Percentiles rank a stretch among this genome's conserved stretches.
Conservation (phyloP, 495 filamentous ascomycete species). For the Penicillium angulare region DNA sequence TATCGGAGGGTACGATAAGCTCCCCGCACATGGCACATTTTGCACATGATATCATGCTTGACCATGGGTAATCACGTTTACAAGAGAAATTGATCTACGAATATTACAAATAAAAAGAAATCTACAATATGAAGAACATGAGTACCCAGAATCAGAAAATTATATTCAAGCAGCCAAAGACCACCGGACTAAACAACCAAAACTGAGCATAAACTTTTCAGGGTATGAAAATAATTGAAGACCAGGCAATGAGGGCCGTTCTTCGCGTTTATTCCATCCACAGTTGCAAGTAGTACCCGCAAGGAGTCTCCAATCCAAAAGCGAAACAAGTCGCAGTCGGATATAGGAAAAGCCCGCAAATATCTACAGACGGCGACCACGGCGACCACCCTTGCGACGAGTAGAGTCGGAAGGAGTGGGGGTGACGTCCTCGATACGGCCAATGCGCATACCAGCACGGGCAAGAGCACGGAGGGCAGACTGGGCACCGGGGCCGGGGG, state of each 20-base stretch:
- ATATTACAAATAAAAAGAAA: background rate
- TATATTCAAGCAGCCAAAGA: slow-evolving; percentile 22
- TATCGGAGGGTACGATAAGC: slow-evolving; percentile 16
- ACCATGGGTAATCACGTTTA: no score
- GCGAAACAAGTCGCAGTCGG: slow-evolving; percentile 28
- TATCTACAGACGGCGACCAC: slow-evolving; percentile 97
- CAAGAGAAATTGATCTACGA: background rate
- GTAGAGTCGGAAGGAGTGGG: slow-evolving; percentile 98
- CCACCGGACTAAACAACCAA: slow-evolving; percentile 21
- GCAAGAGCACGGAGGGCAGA: slow-evolving; percentile 97
- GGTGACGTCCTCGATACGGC: slow-evolving; percentile 98
- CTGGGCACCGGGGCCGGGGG: slow-evolving; percentile 96
- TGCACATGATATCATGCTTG: no score
- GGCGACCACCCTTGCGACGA: slow-evolving; percentile 98
- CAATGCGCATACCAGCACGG: slow-evolving; percentile 99
- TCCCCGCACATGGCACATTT: slow-evolving; percentile 6
- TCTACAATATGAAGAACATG: background rate
- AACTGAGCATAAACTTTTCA: slow-evolving; percentile 34
- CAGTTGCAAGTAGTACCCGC: slow-evolving; percentile 39
- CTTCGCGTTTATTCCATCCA: slow-evolving; percentile 59
- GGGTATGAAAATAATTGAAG: slow-evolving; percentile 50
- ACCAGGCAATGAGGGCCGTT: slow-evolving; percentile 57
- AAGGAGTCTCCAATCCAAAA: slow-evolving; percentile 38
- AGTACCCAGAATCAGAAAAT: slow-evolving; percentile 20
- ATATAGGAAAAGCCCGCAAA: slow-evolving; percentile 31